Evolutionary conservation across 1,284 basidiomycete genomes (phyloP), one percentile per base, ranked within the genome.

Genomic region (Boletus smithii): DNA sequence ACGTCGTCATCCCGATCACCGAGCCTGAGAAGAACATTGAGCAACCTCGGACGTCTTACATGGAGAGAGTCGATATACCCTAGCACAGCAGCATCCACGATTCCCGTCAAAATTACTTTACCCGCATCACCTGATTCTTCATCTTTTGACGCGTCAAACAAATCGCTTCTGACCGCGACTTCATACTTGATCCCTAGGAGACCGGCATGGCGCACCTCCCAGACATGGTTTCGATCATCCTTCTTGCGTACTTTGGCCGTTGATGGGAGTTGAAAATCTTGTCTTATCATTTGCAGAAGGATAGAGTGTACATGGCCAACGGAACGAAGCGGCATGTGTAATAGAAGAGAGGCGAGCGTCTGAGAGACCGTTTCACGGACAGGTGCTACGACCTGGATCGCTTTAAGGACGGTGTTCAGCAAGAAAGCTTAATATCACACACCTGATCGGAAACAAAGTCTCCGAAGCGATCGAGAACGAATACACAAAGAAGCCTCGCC

Each of bases 151-250:
- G 59, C 55, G 43, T 82, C 79, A 51, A 98, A 83, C 26, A 97
- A 69, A 63, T 97, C 93, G 44, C 76, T 80, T 57, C 94, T 75
- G 20, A 98, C 94, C 10, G 95, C 94, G 24, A 99, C 94, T 67
- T 98, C 91, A 66, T 99, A 99, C 71, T 97, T 97, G 67, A 99
- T 83, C 1, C 97, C 97, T 4, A 99, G 78, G 45, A 99, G 70
- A 26, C 97, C 97, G 3, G 97, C 95, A 71, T 99, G 97, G 41
- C 97, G 79, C 42, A 99, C 89, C 69, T 99, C 93, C 97, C 97
- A 99, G 5, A 95, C 82, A 68, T 97, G 93, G 35, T 73, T 74
- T 71, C 49, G 82, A 44, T 73, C 65, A 50, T 71, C 67, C 58
- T 70, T 63, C 56, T 65, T 60, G 59, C 70, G 57, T 62, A 67